Evolutionary conservation across 2,329 filamentous ascomycete genomes (phyloP), one percentile per base, ranked within the genome.

Genomic region (Grosmannia clavigera): DNA sequence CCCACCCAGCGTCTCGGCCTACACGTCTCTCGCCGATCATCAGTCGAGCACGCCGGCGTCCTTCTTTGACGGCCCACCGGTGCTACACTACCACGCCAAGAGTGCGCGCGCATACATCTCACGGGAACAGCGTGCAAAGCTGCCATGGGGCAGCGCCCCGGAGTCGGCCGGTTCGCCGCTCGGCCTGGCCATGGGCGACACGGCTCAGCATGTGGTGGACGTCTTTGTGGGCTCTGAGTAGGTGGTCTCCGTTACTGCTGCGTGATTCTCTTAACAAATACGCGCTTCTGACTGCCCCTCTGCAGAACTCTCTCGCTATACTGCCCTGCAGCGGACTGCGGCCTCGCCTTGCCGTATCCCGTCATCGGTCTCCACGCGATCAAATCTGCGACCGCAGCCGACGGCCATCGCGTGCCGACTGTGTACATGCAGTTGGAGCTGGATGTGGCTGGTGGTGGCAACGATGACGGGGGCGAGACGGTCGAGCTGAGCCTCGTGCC

Each of bases 341-440:
- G 88, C 63, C 73, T 90, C 53, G 78, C 82, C 50, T 87, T 92
- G 64, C 83, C 86, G 0, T 92, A 91, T 71, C 87, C 85, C 3
- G 76, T 82, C 62, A 88, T 92, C 69, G 84, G 84, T 27, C 83
- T 92, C 19, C 88, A 91, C 69, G 88, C 87, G 0, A 81, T 87
- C 66, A 86, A 89, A 71, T 81, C 83, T 60, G 75, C 81, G 67
- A 48, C 59, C 51, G 58, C 58, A 67, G 70, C 68, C 53, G 68
- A 74, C 25, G 70, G 73, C 48, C 61, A 67, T 14, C 69, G 71
- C 25, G 69, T 71, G 55, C 75, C 78, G 60, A 76, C 78, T 6
- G 77, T 90, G 19, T 86, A 86, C 73, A 82, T 88, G 75, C 85
- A 88, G 69, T 76, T 89, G 43, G 82, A 86, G 62, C 78, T 87